A percentile compares a stretch with the other conserved stretches of the same genome.
phyloP scores from a whole-genome alignment of 768 basidiomycete species.

The Xerocomellus dryophilus region DNA sequence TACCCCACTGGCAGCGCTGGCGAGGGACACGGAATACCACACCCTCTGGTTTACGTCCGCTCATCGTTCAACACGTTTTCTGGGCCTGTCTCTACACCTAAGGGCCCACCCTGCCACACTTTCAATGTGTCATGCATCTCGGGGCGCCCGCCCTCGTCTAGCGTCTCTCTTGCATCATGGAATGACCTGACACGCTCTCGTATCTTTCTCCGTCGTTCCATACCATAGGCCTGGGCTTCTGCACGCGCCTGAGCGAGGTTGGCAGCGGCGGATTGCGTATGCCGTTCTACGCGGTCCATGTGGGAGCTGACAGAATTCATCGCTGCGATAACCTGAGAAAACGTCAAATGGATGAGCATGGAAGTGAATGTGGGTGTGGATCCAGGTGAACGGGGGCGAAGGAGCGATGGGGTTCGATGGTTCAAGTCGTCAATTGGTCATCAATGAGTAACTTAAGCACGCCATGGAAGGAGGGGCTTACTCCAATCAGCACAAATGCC shows the following conservation, averaged over 20 bases:
- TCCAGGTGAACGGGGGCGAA: background rate
- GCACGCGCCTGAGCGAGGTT: constrained; percentile 58
- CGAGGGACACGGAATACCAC: background rate
- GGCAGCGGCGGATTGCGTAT: constrained; percentile 46
- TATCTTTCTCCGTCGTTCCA: constrained; percentile 50
- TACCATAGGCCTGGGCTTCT: constrained; percentile 56
- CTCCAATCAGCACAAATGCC: constrained; percentile 12
- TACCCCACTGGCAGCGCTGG: background rate
- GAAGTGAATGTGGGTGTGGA: background rate
- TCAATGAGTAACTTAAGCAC: background rate
- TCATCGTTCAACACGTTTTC: background rate
- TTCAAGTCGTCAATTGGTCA: background rate
- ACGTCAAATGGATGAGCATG: background rate
- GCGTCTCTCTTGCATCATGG: constrained; percentile 14
- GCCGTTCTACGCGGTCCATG: constrained; percentile 41
- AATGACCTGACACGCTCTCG: constrained; percentile 42
- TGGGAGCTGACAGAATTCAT: constrained; percentile 13
- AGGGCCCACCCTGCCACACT: background rate
- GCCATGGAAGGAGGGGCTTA: constrained; percentile 1
- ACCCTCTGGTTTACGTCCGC: background rate
- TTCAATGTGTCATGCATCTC: background rate
- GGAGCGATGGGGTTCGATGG: background rate
- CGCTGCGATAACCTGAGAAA: constrained; percentile 7
- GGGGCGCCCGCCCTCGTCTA: background rate
- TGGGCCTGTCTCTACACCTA: background rate